A percentile compares a stretch with the other conserved stretches of the same genome.
Evolutionary conservation across 176 grass and related monocot genomes (phyloP).

Genomic region (Themeda triandra): DNA sequence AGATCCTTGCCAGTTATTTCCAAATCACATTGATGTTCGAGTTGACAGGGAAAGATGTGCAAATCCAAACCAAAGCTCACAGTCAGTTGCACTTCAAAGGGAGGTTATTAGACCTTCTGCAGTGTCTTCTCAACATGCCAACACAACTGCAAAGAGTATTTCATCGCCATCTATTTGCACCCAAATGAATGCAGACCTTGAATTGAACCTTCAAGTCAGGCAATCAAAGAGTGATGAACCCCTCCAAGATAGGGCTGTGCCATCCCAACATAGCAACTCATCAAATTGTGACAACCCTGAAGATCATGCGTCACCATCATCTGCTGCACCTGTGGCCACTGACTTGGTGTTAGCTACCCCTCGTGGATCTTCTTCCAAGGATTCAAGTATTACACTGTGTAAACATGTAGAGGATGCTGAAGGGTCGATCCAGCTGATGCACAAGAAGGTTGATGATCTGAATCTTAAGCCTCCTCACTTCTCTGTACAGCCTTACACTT

Average conservation of each 20-base stretch:
- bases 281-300: conserved; percentile 17
- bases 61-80: conserved; percentile 36
- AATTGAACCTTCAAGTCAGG: conserved; percentile 45
- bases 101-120: conserved; percentile 40
- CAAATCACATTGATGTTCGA: conserved; percentile 33
- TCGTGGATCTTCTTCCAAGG: conserved; percentile 42
- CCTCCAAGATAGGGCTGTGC: conserved; percentile 25
- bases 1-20: conserved; percentile 39
- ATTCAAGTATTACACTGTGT: conserved; percentile 15
- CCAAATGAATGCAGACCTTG: conserved; percentile 57
- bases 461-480: conserved; percentile 31
- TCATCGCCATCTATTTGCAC: conserved; percentile 51
- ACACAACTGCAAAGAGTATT: conserved; percentile 38
- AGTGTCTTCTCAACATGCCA: conserved; percentile 14
- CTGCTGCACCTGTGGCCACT: conserved; percentile 56
- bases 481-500: conserved; percentile 35
- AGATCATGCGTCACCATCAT: conserved; percentile 41
- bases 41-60: conserved; percentile 21
- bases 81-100: conserved; percentile 10
- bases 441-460: conserved; percentile 41
- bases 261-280: neutral
- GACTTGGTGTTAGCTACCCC: conserved; percentile 84
- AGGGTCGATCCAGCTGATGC: conserved; percentile 14
- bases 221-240: conserved; percentile 60
- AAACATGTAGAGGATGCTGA: conserved; percentile 29